Conservation (phyloP, 495 filamentous ascomycete genomes). For the Penicillium ucsense region DNA sequence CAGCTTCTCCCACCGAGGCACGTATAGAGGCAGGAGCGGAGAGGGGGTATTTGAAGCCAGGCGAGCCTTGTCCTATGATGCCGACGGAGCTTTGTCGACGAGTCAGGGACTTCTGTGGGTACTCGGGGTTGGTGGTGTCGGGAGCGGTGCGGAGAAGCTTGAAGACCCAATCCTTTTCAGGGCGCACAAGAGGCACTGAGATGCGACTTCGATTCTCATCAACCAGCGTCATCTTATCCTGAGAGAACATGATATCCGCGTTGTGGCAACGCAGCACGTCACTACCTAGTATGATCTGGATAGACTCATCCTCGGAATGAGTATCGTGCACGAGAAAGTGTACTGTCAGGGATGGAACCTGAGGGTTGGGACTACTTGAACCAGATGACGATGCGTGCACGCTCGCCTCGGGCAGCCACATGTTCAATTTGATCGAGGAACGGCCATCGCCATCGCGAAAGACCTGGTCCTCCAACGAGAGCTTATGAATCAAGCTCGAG, state of each 20-base stretch:
- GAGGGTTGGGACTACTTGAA: slow-evolving; percentile 61
- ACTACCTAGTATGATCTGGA: slow-evolving; percentile 78
- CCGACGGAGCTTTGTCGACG: slow-evolving; percentile 17
- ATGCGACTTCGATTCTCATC: slow-evolving; percentile 81
- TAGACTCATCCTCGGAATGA: slow-evolving; percentile 41
- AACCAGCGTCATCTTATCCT: slow-evolving; percentile 76
- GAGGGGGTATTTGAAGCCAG: slow-evolving; percentile 6
- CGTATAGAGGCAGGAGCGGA: slow-evolving; percentile 17
- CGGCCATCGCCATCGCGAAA: slow-evolving; percentile 52
- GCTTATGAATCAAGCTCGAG: slow-evolving; percentile 56
- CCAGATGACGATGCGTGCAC: slow-evolving; percentile 66
- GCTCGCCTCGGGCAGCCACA: slow-evolving; percentile 87
- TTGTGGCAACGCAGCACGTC: slow-evolving; percentile 79
- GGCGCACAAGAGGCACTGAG: slow-evolving; percentile 85
- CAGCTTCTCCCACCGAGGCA: slow-evolving; percentile 22
- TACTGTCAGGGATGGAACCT: slow-evolving; percentile 69
- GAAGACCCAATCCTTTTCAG: slow-evolving; percentile 77
- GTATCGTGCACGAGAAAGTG: slow-evolving; percentile 62
- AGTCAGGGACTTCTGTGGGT: background rate
- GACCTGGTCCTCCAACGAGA: slow-evolving; percentile 60
- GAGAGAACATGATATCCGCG: slow-evolving; percentile 86
- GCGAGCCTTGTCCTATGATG: slow-evolving; percentile 19
- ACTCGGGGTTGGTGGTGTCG: slow-evolving; percentile 23
- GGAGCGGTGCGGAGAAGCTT: slow-evolving; percentile 56
- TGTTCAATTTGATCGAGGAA: slow-evolving; percentile 60